Evolutionary conservation across 2,329 filamentous ascomycete genomes (phyloP).

Genomic region (Monosporascus sp.): DNA sequence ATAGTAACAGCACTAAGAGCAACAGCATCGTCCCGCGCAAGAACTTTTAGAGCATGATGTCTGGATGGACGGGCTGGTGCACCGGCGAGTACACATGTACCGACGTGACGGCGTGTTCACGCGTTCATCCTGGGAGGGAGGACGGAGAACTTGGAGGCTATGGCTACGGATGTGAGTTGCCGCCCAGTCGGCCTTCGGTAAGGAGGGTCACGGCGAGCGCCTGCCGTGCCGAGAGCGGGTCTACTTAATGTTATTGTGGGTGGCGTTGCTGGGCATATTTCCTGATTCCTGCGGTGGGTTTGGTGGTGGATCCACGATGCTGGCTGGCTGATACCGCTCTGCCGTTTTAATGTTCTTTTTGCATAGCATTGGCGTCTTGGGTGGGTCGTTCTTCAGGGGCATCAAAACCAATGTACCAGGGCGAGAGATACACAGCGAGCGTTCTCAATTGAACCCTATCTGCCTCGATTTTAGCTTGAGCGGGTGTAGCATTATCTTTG

Average conservation of each 20-base stretch:
- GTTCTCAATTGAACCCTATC: neutral
- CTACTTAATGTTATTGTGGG: too few relatives aligned
- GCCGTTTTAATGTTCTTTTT: neutral
- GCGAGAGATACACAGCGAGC: neutral
- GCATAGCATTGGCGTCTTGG: neutral
- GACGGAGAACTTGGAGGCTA: neutral
- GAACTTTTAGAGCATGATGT: slow-evolving; percentile 22
- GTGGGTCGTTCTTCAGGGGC: neutral
- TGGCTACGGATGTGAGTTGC: too few relatives aligned
- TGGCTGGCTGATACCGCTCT: neutral
- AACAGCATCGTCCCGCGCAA: slow-evolving; percentile 17
- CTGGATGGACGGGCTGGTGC: slow-evolving; percentile 17
- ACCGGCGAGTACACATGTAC: neutral
- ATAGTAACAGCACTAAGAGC: slow-evolving; percentile 1
- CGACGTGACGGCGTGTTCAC: neutral
- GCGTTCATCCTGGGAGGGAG: neutral
- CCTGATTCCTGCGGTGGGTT: neutral
- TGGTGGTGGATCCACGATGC: neutral
- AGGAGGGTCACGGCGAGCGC: too few relatives aligned
- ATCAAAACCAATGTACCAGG: neutral
- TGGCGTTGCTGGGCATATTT: neutral
- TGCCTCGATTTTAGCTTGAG: neutral
- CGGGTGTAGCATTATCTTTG: too few relatives aligned
- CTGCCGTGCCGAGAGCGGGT: too few relatives aligned
- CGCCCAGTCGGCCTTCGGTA: too few relatives aligned